phyloP scores from a whole-genome alignment of 257 asterid genomes.

The Nicotiana otophora region DNA sequence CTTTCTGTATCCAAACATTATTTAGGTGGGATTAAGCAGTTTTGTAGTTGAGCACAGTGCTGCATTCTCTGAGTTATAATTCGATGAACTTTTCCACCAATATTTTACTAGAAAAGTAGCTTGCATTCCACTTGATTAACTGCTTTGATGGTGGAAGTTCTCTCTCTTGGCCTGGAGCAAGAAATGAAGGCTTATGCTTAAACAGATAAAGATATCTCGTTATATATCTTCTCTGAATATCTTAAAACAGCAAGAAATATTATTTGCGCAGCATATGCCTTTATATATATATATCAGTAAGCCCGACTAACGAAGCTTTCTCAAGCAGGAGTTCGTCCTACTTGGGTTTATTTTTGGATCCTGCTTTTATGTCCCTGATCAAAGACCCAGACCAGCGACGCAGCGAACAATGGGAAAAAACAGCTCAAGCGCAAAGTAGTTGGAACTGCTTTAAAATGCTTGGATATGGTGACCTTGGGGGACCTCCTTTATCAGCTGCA shows the following conservation, averaged over 20 bases:
- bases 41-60: neutral
- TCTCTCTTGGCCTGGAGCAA: neutral
- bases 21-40: neutral
- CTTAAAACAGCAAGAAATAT: neutral
- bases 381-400: slow-evolving; percentile 88
- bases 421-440: slow-evolving; percentile 72
- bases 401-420: slow-evolving; percentile 85
- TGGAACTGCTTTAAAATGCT: slow-evolving; percentile 64
- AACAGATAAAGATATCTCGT: neutral
- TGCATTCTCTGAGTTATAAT: neutral
- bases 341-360: slow-evolving; percentile 86
- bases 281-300: neutral
- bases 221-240: neutral
- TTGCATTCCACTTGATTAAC: neutral
- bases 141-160: neutral
- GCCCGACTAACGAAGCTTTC: neutral
- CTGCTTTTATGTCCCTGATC: slow-evolving; percentile 87
- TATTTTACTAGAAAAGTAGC: neutral
- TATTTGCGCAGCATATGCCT: neutral
- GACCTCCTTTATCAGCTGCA: slow-evolving; percentile 81
- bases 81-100: neutral
- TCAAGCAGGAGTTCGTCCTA: slow-evolving; percentile 54
- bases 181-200: neutral
- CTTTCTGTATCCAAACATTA: neutral
- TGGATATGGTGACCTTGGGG: slow-evolving; percentile 89